Conservation (phyloP, 2,329 filamentous ascomycete species). For the Pestalotiopsis sp. region DNA sequence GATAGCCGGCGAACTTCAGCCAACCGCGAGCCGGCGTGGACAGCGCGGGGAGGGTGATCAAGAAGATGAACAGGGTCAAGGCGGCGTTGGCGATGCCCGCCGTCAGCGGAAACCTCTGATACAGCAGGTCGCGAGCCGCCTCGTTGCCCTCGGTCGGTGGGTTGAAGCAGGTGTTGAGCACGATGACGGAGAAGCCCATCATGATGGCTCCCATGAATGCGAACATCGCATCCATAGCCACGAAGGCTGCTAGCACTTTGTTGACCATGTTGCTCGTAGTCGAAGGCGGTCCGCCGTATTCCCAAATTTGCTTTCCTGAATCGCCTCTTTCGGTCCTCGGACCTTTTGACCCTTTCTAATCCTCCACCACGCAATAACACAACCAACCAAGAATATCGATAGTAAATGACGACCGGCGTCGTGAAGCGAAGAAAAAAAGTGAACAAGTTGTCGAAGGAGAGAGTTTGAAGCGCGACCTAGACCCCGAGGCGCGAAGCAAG, state of each 20-base stretch:
- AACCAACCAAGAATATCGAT: slow-evolving; percentile 16
- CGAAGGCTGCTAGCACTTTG: slow-evolving; percentile 55
- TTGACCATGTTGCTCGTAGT: slow-evolving; percentile 48
- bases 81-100: slow-evolving; percentile 74
- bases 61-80: slow-evolving; percentile 72
- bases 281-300: not conserved
- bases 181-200: slow-evolving; percentile 58
- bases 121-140: slow-evolving; percentile 55
- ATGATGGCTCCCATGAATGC: slow-evolving; percentile 56
- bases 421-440: slow-evolving; percentile 19
- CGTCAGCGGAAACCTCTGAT: slow-evolving; percentile 56
- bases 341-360: slow-evolving; percentile 16
- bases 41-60: slow-evolving; percentile 72
- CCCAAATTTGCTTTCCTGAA: slow-evolving; percentile 12
- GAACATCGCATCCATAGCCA: slow-evolving; percentile 54
- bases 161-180: slow-evolving; percentile 48
- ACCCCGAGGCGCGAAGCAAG: slow-evolving; percentile 19
- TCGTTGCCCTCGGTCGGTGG: slow-evolving; percentile 47
- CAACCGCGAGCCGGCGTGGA: slow-evolving; percentile 68
- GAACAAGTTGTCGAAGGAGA: slow-evolving; percentile 12
- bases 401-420: slow-evolving; percentile 43
- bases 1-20: slow-evolving; percentile 71
- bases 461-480: slow-evolving; percentile 3
- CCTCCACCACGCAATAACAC: slow-evolving; percentile 10
- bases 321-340: slow-evolving; percentile 20